A percentile compares a stretch with the other conserved stretches of the same genome.
Evolutionary conservation across 495 filamentous ascomycete genomes (phyloP).

Genomic region (Cryomyces minteri): DNA sequence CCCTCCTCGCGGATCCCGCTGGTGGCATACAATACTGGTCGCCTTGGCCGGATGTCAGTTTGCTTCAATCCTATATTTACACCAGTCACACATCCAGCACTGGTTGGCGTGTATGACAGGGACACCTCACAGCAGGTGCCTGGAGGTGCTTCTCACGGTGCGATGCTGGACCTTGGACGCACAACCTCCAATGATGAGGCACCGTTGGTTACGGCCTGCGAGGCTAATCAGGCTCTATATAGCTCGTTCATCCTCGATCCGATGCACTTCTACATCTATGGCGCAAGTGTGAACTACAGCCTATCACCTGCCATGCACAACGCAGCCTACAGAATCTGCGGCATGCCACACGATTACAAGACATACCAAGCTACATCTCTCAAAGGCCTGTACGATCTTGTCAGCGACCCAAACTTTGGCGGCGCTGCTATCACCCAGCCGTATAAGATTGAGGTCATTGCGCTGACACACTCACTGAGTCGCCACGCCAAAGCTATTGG

Average conservation of each 20-base stretch:
- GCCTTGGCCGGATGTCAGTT: slow-evolving; percentile 44
- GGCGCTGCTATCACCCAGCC: slow-evolving; percentile 57
- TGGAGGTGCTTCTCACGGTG: no score
- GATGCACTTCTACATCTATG: slow-evolving; percentile 56
- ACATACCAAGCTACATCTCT: slow-evolving; percentile 44
- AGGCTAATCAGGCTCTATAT: slow-evolving; percentile 36
- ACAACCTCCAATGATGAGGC: background rate
- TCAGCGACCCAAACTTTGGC: slow-evolving; percentile 47
- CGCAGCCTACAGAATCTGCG: slow-evolving; percentile 51
- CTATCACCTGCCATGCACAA: slow-evolving; percentile 66
- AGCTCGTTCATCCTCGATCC: slow-evolving; percentile 41
- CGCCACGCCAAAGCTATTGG: slow-evolving; percentile 65
- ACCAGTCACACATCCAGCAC: slow-evolving; percentile 38
- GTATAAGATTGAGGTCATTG: slow-evolving; percentile 56
- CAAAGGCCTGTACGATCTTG: slow-evolving; percentile 42
- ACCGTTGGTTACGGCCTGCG: slow-evolving; percentile 25
- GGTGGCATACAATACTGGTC: slow-evolving; percentile 57
- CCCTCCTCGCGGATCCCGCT: slow-evolving; percentile 26
- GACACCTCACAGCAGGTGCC: background rate
- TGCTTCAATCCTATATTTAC: slow-evolving; percentile 51
- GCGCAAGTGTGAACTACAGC: slow-evolving; percentile 55
- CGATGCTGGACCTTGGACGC: no score
- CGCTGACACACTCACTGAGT: slow-evolving; percentile 47
- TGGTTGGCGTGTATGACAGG: background rate
- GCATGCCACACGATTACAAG: slow-evolving; percentile 54